Percentiles rank a stretch among this genome's conserved stretches.
phyloP scores from a whole-genome alignment of 768 basidiomycete species.

The Pisolithus sp. region DNA sequence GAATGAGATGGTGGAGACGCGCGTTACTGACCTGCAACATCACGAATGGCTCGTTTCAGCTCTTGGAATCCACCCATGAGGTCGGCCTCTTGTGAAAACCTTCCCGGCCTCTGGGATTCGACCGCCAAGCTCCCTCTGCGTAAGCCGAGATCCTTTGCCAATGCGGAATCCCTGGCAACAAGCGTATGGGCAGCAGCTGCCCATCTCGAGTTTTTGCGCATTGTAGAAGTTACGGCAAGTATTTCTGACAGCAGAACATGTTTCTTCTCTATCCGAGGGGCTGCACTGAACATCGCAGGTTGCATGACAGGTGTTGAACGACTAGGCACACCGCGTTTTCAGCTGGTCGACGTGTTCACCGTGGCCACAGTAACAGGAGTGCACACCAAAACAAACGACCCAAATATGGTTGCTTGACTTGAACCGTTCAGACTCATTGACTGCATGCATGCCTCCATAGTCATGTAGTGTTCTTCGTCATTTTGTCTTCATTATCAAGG shows the following conservation, averaged over 20 bases:
- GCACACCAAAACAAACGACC: background rate
- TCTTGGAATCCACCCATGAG: constrained; percentile 88
- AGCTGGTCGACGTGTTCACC: background rate
- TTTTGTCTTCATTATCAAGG: no score
- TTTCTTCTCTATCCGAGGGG: constrained; percentile 43
- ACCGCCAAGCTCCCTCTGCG: constrained; percentile 50
- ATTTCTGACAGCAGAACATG: constrained; percentile 89
- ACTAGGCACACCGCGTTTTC: background rate
- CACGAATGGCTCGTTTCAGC: constrained; percentile 67
- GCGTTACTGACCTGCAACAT: constrained; percentile 50
- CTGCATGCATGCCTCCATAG: no score
- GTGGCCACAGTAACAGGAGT: background rate
- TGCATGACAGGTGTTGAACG: constrained; percentile 10
- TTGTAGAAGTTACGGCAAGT: constrained; percentile 81
- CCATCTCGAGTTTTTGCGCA: constrained; percentile 99
- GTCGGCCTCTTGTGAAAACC: constrained; percentile 66
- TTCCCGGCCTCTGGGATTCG: constrained; percentile 37
- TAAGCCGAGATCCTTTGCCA: constrained; percentile 71
- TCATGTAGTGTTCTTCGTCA: no score
- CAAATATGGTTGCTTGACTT: background rate
- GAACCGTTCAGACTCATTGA: no score
- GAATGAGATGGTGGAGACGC: constrained; percentile 6
- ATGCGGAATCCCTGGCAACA: constrained; percentile 54
- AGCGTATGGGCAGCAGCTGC: constrained; percentile 65
- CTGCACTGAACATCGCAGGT: constrained; percentile 8